These are phyloP conservation scores for Eimeria sp. DNA, from an alignment of 169 alveolate genomes.

Conservation along the genomic window DNA sequence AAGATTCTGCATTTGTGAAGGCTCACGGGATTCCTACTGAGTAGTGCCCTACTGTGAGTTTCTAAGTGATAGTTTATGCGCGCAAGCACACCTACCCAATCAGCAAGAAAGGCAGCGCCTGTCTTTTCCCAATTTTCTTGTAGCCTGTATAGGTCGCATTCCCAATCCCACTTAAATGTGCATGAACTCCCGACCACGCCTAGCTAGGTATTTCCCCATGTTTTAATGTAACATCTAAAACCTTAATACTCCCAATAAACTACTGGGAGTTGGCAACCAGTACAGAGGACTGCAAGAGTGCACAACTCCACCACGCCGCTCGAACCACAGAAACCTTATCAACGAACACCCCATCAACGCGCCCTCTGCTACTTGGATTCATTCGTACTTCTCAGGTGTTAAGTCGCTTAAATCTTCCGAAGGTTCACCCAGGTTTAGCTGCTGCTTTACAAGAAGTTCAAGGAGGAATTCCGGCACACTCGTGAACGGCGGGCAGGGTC, in stretches of 20 bases:
- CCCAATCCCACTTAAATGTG: neutral
- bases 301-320: neutral
- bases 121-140: constrained; percentile 70
- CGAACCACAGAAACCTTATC: neutral
- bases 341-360: neutral
- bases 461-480: constrained; percentile 83
- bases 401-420: constrained; percentile 3
- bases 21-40: neutral
- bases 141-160: constrained; percentile 43
- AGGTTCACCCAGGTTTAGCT: constrained; percentile 23
- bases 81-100: constrained; percentile 80
- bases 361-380: neutral
- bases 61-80: neutral
- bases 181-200: too few species aligned
- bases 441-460: constrained; percentile 63
- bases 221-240: neutral
- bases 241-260: neutral
- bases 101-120: constrained; percentile 78
- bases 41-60: neutral
- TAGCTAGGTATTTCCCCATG: neutral
- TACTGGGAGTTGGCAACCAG: neutral
- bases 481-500: constrained; percentile 77
- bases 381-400: constrained; percentile 65
- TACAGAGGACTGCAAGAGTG: neutral
- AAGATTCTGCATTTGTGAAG: neutral